Evolutionary conservation across 305 asterid genomes (phyloP).

Genomic region (Solanum hybrid): DNA sequence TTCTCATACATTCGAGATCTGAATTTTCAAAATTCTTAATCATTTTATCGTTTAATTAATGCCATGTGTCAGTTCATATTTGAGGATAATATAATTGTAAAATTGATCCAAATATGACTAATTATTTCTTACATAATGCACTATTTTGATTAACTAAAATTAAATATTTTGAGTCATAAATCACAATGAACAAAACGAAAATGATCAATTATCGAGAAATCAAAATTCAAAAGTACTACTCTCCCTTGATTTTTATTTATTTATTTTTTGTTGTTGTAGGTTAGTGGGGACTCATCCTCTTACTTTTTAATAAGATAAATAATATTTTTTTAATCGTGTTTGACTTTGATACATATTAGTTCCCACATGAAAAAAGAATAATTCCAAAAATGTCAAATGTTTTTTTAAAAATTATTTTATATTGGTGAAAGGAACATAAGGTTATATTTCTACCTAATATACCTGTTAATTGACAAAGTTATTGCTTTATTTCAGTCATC

Average conservation of each 20-base stretch:
- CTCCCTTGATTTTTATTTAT: background rate
- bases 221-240: background rate
- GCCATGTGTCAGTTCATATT: background rate
- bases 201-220: background rate
- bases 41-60: background rate
- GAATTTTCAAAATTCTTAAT: no score
- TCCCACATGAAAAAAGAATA: background rate
- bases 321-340: background rate
- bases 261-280: background rate
- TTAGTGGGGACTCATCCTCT: background rate
- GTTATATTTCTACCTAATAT: background rate
- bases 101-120: background rate
- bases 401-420: background rate
- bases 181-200: no score
- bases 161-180: background rate
- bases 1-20: no score
- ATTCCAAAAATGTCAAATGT: background rate
- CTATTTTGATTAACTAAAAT: background rate
- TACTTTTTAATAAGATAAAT: background rate
- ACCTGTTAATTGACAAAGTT: background rate
- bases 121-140: background rate
- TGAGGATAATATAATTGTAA: background rate
- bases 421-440: background rate
- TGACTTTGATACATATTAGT: background rate
- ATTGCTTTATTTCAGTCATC: background rate